Percentiles rank a stretch among this genome's conserved stretches.
phyloP scores from a whole-genome alignment of 1,139 yeast species.

The Nakaseomyces nivariensis region DNA sequence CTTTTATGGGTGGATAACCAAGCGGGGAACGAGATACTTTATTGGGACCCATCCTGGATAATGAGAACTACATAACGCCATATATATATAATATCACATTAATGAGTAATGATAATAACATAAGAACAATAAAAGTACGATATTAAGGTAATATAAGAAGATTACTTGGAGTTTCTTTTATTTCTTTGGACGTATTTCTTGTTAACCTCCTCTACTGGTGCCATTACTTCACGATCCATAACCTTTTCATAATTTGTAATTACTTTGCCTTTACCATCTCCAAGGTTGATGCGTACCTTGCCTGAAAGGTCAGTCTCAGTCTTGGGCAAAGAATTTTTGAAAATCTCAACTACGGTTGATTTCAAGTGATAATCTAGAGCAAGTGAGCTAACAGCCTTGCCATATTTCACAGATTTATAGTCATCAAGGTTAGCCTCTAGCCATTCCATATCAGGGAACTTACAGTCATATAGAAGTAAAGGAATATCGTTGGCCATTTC shows the following conservation, averaged over 20 bases:
- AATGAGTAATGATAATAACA: neutral
- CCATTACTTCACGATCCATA: slow-evolving; percentile 47
- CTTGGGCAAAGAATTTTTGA: slow-evolving; percentile 20
- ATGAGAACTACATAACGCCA: slow-evolving; percentile 1
- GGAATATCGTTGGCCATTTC: slow-evolving; percentile 94
- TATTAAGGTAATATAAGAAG: too few species aligned
- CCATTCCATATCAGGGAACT: slow-evolving; percentile 70
- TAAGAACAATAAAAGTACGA: too few species aligned
- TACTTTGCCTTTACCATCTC: slow-evolving; percentile 63
- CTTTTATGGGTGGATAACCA: slow-evolving; percentile 68
- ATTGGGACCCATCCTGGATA: slow-evolving; percentile 56
- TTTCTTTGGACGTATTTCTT: slow-evolving; percentile 47
- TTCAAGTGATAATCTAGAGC: slow-evolving; percentile 33
- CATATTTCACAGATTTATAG: slow-evolving; percentile 21
- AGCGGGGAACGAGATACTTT: slow-evolving; percentile 42
- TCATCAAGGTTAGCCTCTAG: slow-evolving; percentile 18
- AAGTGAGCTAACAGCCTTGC: slow-evolving; percentile 20
- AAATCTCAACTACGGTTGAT: slow-evolving; percentile 26
- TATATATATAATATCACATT: neutral
- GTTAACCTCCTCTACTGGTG: slow-evolving; percentile 56
- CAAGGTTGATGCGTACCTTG: slow-evolving; percentile 42
- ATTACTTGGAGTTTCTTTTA: slow-evolving; percentile 3
- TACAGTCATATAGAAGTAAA: slow-evolving; percentile 76
- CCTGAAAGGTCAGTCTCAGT: slow-evolving; percentile 17
- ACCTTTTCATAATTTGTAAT: slow-evolving; percentile 51